These are phyloP conservation scores for Russula vinacea DNA, from an alignment of 768 basidiomycete species.

Conservation along the genomic window DNA sequence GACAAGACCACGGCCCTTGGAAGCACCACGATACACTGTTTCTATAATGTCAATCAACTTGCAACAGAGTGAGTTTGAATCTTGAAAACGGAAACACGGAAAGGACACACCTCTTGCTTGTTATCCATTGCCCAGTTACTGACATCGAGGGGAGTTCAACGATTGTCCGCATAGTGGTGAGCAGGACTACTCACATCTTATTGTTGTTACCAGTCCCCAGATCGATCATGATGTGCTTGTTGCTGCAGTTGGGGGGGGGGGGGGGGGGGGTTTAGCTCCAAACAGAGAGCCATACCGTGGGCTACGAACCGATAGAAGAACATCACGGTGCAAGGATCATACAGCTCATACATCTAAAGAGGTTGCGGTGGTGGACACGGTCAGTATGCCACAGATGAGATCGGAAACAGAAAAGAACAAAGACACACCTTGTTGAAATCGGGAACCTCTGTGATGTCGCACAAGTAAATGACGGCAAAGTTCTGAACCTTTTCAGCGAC, in stretches of 20 bases:
- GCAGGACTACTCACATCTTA: slow-evolving; percentile 72
- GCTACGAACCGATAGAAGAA: slow-evolving; percentile 84
- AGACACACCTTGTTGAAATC: slow-evolving; percentile 91
- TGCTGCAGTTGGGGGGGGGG: slow-evolving; percentile 55
- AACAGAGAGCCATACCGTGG: background rate
- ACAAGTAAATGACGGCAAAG: slow-evolving; percentile 94
- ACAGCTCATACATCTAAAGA: slow-evolving; percentile 93
- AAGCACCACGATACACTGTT: slow-evolving; percentile 96
- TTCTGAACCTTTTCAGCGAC: slow-evolving; percentile 97
- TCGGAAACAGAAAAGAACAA: background rate
- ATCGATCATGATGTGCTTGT: slow-evolving; percentile 99
- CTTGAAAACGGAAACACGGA: slow-evolving; percentile 6
- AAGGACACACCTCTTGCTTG: slow-evolving; percentile 83
- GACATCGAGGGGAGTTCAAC: slow-evolving; percentile 12
- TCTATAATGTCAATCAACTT: slow-evolving; percentile 97
- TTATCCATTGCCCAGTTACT: slow-evolving; percentile 99
- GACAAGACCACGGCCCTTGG: slow-evolving; percentile 95
- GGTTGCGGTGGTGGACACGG: background rate
- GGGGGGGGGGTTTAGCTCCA: slow-evolving; percentile 1
- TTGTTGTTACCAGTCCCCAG: slow-evolving; percentile 99
- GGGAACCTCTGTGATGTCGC: slow-evolving; percentile 94
- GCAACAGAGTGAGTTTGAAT: background rate
- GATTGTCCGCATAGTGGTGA: background rate
- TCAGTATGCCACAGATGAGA: slow-evolving; percentile 1
- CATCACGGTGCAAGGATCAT: slow-evolving; percentile 97